Percentiles rank a stretch among this genome's conserved stretches.
Evolutionary conservation across 169 alveolate species (phyloP).

Genomic region (Blepharisma undulans): DNA sequence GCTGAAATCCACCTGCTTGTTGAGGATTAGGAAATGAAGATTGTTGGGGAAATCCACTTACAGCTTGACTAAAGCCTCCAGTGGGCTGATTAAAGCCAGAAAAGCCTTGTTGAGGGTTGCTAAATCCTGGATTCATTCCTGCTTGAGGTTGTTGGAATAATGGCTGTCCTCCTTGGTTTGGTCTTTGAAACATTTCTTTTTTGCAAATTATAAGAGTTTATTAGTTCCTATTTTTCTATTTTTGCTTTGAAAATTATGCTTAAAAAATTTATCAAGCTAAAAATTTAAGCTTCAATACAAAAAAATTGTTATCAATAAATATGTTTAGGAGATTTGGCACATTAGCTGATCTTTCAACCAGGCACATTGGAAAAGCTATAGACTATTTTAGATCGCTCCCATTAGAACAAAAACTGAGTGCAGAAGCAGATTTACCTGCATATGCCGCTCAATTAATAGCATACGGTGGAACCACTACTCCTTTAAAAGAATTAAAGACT

Average conservation of each 20-base stretch:
- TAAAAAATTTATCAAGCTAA: too few species aligned
- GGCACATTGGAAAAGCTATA: neutral
- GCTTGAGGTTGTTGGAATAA: neutral
- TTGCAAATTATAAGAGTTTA: neutral
- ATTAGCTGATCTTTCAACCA: neutral
- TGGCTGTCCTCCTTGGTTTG: neutral
- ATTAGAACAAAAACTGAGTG: neutral
- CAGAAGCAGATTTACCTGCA: neutral
- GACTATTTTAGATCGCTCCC: neutral
- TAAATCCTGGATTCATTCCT: neutral
- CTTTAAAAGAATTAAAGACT: neutral
- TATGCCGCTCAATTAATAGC: neutral
- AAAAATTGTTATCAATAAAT: neutral
- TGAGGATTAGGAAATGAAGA: neutral
- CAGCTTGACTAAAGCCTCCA: neutral
- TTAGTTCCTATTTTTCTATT: neutral
- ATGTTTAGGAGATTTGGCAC: conserved; percentile 3
- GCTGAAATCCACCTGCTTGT: neutral
- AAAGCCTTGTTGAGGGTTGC: neutral
- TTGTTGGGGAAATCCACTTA: neutral
- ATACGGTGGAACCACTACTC: neutral
- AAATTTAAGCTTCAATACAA: neutral
- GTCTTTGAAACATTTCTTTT: neutral
- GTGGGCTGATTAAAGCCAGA: neutral
- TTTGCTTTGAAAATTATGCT: neutral